Conservation (phyloP, 306 rosid species). For the Glycyrrhiza uralensis region DNA sequence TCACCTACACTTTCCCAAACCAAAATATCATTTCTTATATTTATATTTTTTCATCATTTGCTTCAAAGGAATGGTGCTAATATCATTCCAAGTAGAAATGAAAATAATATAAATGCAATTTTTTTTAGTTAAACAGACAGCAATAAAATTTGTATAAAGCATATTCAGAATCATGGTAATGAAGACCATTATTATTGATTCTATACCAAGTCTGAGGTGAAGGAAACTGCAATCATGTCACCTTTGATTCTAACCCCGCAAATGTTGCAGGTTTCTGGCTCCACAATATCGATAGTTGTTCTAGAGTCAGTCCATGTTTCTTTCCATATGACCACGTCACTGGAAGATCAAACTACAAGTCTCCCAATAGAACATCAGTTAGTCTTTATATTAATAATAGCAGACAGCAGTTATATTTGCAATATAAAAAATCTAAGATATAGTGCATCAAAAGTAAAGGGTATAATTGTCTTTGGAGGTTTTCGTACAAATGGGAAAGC, state of each 20-base stretch:
- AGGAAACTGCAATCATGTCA: slow-evolving; percentile 24
- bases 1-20: not conserved
- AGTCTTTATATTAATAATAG: slow-evolving; percentile 9
- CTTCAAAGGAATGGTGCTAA: not conserved
- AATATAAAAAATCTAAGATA: not conserved
- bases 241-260: slow-evolving; percentile 78
- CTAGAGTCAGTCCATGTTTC: slow-evolving; percentile 74
- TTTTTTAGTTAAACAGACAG: not conserved
- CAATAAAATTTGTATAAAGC: not conserved
- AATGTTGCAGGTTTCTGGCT: slow-evolving; percentile 82
- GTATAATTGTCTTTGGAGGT: too few species aligned
- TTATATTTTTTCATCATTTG: not conserved
- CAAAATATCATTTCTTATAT: not conserved
- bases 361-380: slow-evolving; percentile 19
- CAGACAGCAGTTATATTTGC: not conserved
- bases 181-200: not conserved
- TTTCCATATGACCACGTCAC: slow-evolving; percentile 78
- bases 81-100: not conserved
- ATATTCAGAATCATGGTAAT: not conserved
- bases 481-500: too few species aligned
- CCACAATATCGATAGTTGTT: slow-evolving; percentile 85
- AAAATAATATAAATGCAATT: not conserved
- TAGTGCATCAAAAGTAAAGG: too few species aligned
- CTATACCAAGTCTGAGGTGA: not conserved
- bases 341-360: slow-evolving; percentile 75